phyloP scores from a whole-genome alignment of 2,329 filamentous ascomycete genomes.

The Gnomoniopsis smithogilvyi region DNA sequence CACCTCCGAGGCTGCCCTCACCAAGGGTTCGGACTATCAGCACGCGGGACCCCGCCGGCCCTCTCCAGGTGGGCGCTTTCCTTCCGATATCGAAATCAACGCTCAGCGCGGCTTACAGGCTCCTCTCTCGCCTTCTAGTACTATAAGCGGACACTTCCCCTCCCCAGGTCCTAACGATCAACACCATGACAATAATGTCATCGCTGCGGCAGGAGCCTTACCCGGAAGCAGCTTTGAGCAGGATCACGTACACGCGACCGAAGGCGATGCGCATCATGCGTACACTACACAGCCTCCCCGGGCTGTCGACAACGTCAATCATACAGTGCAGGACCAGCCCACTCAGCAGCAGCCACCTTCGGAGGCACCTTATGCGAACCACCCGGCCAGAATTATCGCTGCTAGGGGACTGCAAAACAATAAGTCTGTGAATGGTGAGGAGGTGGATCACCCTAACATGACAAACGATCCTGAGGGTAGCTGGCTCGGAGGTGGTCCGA shows the following conservation, averaged over 20 bases:
- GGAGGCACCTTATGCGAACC: conserved; percentile 6
- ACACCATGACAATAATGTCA: conserved; percentile 51
- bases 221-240: conserved; percentile 42
- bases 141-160: conserved; percentile 52
- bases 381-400: conserved; percentile 3
- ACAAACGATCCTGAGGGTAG: conserved; percentile 1
- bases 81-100: conserved; percentile 86
- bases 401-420: not conserved
- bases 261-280: conserved; percentile 11
- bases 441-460: not conserved
- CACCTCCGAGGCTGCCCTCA: conserved; percentile 52
- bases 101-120: conserved; percentile 74
- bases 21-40: conserved; percentile 33
- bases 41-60: conserved; percentile 63
- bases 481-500: not conserved
- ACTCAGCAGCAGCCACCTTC: not conserved
- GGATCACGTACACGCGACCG: conserved; percentile 25
- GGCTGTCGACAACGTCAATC: conserved; percentile 40
- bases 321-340: conserved; percentile 31
- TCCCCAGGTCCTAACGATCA: conserved; percentile 35
- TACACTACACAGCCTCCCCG: not conserved
- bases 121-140: conserved; percentile 76
- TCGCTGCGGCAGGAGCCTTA: conserved; percentile 55
- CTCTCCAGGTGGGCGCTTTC: conserved; percentile 93
- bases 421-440: not conserved